Evolutionary conservation across 305 asterid species (phyloP).

Genomic region (Euphrasia arctica): DNA sequence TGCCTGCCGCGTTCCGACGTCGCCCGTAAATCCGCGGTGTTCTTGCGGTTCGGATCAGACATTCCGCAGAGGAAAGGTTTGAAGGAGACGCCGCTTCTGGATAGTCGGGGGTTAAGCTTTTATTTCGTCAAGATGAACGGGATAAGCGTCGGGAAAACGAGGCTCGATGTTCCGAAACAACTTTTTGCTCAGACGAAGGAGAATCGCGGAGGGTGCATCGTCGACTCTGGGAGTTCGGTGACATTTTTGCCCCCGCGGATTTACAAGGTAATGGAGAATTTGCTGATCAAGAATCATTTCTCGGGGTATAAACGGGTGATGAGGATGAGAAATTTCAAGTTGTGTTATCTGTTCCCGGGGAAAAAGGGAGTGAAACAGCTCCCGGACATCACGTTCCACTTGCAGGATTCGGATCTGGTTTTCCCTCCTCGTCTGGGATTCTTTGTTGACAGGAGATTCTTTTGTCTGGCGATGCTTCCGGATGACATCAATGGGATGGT

Average conservation of each 20-base stretch:
- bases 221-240: slow-evolving; percentile 17
- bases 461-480: slow-evolving; percentile 11
- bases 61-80: slow-evolving; percentile 4
- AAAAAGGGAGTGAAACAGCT: slow-evolving; percentile 4
- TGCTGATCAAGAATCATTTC: slow-evolving; percentile 18
- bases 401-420: slow-evolving; percentile 21
- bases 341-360: slow-evolving; percentile 16
- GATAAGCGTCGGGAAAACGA: neutral
- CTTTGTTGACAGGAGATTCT: neutral
- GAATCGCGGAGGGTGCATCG: slow-evolving; percentile 12
- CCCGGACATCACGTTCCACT: slow-evolving; percentile 21
- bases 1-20: slow-evolving; percentile 14
- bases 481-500: neutral
- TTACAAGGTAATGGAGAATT: slow-evolving; percentile 7
- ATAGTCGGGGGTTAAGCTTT: neutral
- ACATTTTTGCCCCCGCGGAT: slow-evolving; percentile 1
- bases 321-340: neutral
- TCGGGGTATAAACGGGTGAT: neutral
- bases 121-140: neutral
- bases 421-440: slow-evolving; percentile 6
- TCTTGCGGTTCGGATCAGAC: slow-evolving; percentile 14
- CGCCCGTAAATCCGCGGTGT: neutral
- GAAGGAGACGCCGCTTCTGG: neutral
- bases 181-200: neutral
- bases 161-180: neutral